Evolutionary conservation across 1,139 yeast genomes (phyloP).

Genomic region (Candida dubliniensis): DNA sequence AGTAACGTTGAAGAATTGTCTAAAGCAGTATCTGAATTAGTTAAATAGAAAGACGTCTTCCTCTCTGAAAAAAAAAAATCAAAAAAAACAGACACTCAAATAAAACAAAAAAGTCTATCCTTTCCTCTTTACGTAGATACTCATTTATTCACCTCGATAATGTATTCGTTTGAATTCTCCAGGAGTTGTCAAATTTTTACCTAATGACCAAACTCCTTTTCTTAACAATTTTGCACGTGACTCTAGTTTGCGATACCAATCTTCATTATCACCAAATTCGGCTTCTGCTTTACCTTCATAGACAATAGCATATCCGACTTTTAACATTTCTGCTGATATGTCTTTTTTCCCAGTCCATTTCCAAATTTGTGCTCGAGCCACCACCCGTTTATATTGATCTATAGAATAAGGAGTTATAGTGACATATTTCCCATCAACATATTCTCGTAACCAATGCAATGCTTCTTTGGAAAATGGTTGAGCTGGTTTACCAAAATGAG

Average conservation of each 20-base stretch:
- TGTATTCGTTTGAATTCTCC: constrained; percentile 68
- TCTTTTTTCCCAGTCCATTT: constrained; percentile 75
- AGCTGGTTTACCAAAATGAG: constrained; percentile 93
- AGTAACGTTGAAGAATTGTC: constrained; percentile 37
- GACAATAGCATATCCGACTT: constrained; percentile 79
- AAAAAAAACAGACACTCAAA: constrained; percentile 20
- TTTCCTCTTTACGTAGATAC: neutral
- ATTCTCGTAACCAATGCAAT: constrained; percentile 66
- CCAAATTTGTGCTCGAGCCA: constrained; percentile 75
- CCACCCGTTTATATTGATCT: constrained; percentile 90
- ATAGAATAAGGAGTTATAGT: constrained; percentile 74
- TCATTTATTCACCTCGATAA: constrained; percentile 15
- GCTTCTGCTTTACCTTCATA: constrained; percentile 83
- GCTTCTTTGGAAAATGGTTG: constrained; percentile 91
- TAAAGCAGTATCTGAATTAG: constrained; percentile 32
- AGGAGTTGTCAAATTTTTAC: constrained; percentile 63
- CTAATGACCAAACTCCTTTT: constrained; percentile 72
- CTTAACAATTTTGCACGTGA: constrained; percentile 53
- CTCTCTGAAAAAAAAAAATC: constrained; percentile 28
- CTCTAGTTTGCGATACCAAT: constrained; percentile 59
- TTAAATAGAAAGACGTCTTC: constrained; percentile 17
- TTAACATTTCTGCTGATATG: constrained; percentile 84
- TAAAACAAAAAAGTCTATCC: neutral
- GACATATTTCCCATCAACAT: constrained; percentile 63
- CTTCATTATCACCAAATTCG: constrained; percentile 80